phyloP scores from a whole-genome alignment of 2,329 filamentous ascomycete species.

The Exophiala oligosperma region DNA sequence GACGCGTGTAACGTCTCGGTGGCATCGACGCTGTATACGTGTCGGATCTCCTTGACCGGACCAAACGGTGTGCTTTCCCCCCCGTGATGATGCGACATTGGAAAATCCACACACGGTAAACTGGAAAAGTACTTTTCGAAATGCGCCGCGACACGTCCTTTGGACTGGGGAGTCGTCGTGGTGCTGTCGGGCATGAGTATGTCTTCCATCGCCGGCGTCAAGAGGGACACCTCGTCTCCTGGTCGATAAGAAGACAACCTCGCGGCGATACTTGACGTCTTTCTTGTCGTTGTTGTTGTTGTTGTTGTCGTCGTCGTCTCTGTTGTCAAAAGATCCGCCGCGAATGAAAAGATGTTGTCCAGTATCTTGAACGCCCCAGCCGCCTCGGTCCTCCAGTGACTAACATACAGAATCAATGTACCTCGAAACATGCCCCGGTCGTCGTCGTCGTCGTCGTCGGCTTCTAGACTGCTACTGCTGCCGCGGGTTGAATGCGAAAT shows the following conservation, averaged over 20 bases:
- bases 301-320: not conserved
- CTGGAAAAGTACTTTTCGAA: slow-evolving; percentile 11
- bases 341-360: slow-evolving; percentile 12
- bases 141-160: slow-evolving; percentile 4
- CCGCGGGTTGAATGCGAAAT: not conserved
- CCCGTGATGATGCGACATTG: not conserved
- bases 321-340: slow-evolving; percentile 6
- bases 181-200: slow-evolving; percentile 7
- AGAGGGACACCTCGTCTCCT: slow-evolving; percentile 7
- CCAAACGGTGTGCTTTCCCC: not conserved
- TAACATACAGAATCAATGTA: slow-evolving; percentile 11
- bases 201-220: slow-evolving; percentile 14
- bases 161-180: not conserved
- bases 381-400: slow-evolving; percentile 20
- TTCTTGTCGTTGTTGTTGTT: too few species aligned
- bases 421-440: slow-evolving; percentile 4
- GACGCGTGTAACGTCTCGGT: not conserved
- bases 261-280: not conserved
- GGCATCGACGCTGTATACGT: not conserved
- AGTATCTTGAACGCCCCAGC: slow-evolving; percentile 15
- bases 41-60: not conserved
- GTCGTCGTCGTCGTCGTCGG: too few species aligned
- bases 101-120: slow-evolving; percentile 8
- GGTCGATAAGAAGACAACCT: not conserved
- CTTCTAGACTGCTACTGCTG: too few species aligned